Base-by-base conservation (phyloP, 1,284 basidiomycete species). In the Cryptococcus amylolentus region DNA sequence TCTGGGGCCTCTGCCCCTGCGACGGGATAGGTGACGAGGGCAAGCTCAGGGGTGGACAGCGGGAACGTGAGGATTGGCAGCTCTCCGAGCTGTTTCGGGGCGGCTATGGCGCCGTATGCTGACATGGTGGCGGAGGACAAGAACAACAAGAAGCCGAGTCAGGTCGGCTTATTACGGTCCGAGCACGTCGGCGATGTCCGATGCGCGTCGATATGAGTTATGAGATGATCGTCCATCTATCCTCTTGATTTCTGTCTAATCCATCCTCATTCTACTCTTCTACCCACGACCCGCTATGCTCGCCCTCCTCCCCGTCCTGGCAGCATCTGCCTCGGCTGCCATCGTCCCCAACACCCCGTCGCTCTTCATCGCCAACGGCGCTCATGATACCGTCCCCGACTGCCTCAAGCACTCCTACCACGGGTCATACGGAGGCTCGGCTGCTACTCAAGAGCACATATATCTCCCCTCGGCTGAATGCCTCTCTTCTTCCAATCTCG, bases 1-100 rank as follows among this genome's bases (percentile, higher is more conserved):
- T 71, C 62, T 4, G 79, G 73, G 1, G 85, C 83, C 9, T 79
- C 76, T 5, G 79, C 64, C 10, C 82, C 80, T 12, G 81, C 84
- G 44, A 90, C 75, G 61, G 90, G 88, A 71, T 89, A 83, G 14
- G 88, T 78, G 3, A 83, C 64, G 76, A 78, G 65, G 23, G 69
- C 56, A 12, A 68, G 58, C 12, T 70, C 64, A 27, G 51, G 28
- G 41, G 66, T 58, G 20, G 66, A 68, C 42, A 76, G 37, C 42
- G 65, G 55, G 58, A 71, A 75, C 10, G 66, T 61, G n/a, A 62
- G 76, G 65, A 78, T 55, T 3, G 78, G 75, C 5, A 83, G 73
- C 20, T 64, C 50, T 4, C 65, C 71, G 26, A 59, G 44, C 26
- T 52, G 47, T n/a, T 54, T 60, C 8, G 73, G 64, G 0, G 73